Evolutionary conservation across 495 filamentous ascomycete species (phyloP), one percentile per base, ranked within the genome.

Genomic region (Tuber magnatum): DNA sequence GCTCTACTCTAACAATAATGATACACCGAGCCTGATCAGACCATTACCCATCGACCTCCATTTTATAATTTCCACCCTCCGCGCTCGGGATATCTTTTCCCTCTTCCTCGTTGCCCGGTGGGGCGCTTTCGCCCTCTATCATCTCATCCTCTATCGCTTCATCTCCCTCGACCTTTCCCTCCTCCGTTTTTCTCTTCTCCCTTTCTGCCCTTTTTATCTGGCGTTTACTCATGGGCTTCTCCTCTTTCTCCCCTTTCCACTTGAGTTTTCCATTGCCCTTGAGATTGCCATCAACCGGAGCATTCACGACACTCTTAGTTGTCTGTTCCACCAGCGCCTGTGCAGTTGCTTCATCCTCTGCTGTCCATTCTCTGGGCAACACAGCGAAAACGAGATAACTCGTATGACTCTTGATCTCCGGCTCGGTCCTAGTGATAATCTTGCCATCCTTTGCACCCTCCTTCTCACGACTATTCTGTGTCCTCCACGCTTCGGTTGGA

Each of bases 361-460:
- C 91, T 0, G 85, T 89, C 96, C 95, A 98, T 72, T 91, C 91
- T 71, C 89, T 86, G 20, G 96, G 96, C 72, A 99, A 84, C 8
- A 95, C 85, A 2, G 96, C 95, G 87, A 99, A 99, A 9, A 96
- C 91, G 24, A 99, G 87, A 83, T 98, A 99, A 20, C 90, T 93
- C 0, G 95, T 99, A 84, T 99, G 95, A 16, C 90, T 94, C 87
- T 97, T 97, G 43, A 97, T 83, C 84, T 99, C 94, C 1, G 90
- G 86, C 84, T 98, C 95, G 8, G 90, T 88, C 39, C 93, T 88
- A 76, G 94, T 92, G 16, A 92, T 86, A 73, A 97, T 78, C 32
- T 89, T 88, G 8, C 95, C 95, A 61, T 92, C 89, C 75, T 71
- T 73, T 2, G 72, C 72, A 28, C 32, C 74, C 70, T 73, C 75